phyloP scores from a whole-genome alignment of 2,329 filamentous ascomycete species.

The Penicillium sp. region DNA sequence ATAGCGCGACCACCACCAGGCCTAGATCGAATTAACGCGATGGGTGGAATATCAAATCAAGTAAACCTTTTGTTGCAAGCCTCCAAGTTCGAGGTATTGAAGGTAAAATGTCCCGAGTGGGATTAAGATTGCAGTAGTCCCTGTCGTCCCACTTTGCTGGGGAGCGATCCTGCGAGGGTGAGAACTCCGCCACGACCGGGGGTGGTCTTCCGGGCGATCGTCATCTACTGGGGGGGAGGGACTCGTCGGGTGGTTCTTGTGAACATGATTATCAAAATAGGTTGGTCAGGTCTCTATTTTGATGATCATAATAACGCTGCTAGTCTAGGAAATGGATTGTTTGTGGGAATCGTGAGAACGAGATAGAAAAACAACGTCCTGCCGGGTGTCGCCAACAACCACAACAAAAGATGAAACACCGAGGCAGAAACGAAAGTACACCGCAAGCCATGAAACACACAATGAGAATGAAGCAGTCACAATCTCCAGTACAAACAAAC shows the following conservation, averaged over 20 bases:
- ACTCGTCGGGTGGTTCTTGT: conserved; percentile 4
- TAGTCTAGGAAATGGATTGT: too few species aligned
- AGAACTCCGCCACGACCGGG: conserved; percentile 3
- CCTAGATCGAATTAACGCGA: not conserved
- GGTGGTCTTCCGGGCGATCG: conserved; percentile 9
- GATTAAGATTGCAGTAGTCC: conserved; percentile 7
- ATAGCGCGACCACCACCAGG: not conserved
- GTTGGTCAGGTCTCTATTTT: not conserved
- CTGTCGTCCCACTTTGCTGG: not conserved
- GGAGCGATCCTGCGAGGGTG: not conserved
- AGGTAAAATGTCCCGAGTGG: not conserved
- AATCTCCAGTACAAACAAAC: too few species aligned
- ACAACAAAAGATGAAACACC: not conserved
- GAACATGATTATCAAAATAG: not conserved
- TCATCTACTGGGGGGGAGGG: not conserved
- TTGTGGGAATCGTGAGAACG: not conserved
- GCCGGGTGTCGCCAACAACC: not conserved
- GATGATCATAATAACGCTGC: not conserved
- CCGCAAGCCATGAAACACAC: too few species aligned
- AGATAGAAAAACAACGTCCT: not conserved
- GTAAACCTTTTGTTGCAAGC: not conserved
- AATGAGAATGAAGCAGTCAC: not conserved
- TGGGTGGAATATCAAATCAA: not conserved
- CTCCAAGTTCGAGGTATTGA: too few species aligned
- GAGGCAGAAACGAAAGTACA: not conserved